phyloP scores from a whole-genome alignment of 139 green algal species.

The Diplosphaera chodatii region DNA sequence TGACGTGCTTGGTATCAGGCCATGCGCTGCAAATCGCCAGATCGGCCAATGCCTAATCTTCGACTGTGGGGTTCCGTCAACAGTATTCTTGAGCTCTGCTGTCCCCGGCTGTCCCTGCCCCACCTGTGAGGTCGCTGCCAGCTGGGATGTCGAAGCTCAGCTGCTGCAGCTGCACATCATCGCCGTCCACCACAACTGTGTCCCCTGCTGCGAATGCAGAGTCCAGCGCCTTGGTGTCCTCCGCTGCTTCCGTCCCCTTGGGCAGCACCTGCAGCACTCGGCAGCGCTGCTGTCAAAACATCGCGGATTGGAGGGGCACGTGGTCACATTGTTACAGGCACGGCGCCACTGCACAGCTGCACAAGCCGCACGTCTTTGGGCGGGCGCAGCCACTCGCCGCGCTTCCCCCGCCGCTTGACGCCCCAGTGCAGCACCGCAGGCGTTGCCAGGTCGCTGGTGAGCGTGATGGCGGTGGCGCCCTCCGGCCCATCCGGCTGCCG shows the following conservation, averaged over 20 bases:
- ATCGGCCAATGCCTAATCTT: no score
- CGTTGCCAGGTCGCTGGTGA: constrained; percentile 64
- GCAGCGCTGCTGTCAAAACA: neutral
- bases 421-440: constrained; percentile 84
- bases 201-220: constrained; percentile 45
- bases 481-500: constrained; percentile 31
- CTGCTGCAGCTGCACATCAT: constrained; percentile 65
- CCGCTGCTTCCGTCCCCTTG: neutral
- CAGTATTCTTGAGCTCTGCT: no score
- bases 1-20: no score
- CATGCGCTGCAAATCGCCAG: no score
- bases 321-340: no score
- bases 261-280: neutral
- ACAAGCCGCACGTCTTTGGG: neutral
- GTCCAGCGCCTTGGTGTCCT: constrained; percentile 42
- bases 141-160: constrained; percentile 49
- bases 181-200: constrained; percentile 39
- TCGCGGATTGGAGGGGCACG: no score
- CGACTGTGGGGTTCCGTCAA: no score
- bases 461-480: constrained; percentile 26
- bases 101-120: no score
- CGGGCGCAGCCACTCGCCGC: constrained; percentile 32
- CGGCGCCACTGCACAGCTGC: no score
- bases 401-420: constrained; percentile 29
- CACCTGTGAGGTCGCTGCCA: constrained; percentile 28